Base-by-base conservation (phyloP, 2,329 filamentous ascomycete species). In the Alternaria ethzedia region DNA sequence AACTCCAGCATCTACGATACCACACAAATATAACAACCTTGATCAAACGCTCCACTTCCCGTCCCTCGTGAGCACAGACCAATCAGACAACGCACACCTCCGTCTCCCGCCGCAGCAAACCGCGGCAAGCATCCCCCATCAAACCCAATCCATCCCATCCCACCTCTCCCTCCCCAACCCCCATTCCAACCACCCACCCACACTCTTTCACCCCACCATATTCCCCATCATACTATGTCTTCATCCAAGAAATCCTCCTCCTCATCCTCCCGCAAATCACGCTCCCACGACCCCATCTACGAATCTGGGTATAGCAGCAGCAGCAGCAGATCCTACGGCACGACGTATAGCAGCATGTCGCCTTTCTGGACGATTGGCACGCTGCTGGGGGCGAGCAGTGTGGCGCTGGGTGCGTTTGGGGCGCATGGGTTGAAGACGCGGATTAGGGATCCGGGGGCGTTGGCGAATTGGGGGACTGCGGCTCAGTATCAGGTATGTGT, bases 331-430 rank as follows among this genome's bases (percentile, higher is more conserved):
- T 51, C 54, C 7, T 41, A 57, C 26, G 59, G 58, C 15, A 64
- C 26, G 25, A 64, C 32, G 17, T 28, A 60, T 17, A 51, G 69
- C 30, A 59, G 61, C 43, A 81, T 80, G 78, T 73, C 78, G 6
- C 75, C 79, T 45, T 88, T 88, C 81, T 90, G 86, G 86, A 88
- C 85, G 44, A 79, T 89, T 56, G 89, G 87, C 64, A 88, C 86
- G 72, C 75, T 90, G 56, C 89, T 86, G 73, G 89, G 88, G 77
- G 89, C 88, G 10, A 80, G 85, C 5, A 85, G 86, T 73, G 89
- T 91, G 52, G 82, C 82, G 15, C 76, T 90, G 59, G 89, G 89
- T 30, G 89, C 89, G 0, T 91, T 91, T 77, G 89, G 89, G 36
- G 88, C 89, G 12, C 89, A 91, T 74, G 89, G 89, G 11, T 81